phyloP scores from a whole-genome alignment of 139 green algal genomes.

The Protoeuglena noctilucae region DNA sequence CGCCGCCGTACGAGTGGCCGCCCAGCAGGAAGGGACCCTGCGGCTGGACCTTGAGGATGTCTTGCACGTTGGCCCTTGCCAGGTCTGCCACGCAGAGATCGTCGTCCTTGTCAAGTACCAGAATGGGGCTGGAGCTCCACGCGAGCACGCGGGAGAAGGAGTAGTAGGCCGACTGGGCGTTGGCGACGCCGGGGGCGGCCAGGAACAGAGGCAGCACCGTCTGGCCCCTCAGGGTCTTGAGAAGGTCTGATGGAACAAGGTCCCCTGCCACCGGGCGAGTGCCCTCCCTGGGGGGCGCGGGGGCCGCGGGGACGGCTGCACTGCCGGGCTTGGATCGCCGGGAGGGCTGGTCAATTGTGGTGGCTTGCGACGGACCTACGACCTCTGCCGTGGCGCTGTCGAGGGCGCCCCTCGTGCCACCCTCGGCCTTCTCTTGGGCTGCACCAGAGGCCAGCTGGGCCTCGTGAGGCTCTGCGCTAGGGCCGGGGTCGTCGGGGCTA shows the following conservation, averaged over 20 bases:
- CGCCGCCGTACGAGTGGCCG: slow-evolving; percentile 69
- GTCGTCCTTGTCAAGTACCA: slow-evolving; percentile 83
- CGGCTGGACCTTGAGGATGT: slow-evolving; percentile 59
- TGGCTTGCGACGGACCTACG: too few species aligned
- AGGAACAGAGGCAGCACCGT: slow-evolving; percentile 56
- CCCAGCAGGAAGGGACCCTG: slow-evolving; percentile 67
- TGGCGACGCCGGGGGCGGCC: slow-evolving; percentile 69
- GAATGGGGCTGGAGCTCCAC: slow-evolving; percentile 68
- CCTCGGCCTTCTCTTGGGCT: neutral
- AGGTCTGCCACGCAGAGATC: slow-evolving; percentile 46
- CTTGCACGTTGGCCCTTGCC: slow-evolving; percentile 36
- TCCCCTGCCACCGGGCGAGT: too few species aligned
- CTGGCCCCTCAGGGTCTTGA: slow-evolving; percentile 48
- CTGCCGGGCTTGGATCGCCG: too few species aligned
- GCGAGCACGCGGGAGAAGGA: slow-evolving; percentile 32
- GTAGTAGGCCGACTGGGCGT: slow-evolving; percentile 69
- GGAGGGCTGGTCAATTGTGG: too few species aligned
- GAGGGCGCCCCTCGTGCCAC: too few species aligned
- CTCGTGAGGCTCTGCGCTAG: too few species aligned
- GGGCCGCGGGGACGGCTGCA: too few species aligned
- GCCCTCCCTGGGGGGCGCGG: too few species aligned
- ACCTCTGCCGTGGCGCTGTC: too few species aligned
- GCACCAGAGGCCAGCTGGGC: neutral
- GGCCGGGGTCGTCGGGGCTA: neutral
- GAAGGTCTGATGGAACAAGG: slow-evolving; percentile 43